These are phyloP conservation scores for Suillus subalutaceus DNA, from an alignment of 768 basidiomycete species.

Conservation along the genomic window DNA sequence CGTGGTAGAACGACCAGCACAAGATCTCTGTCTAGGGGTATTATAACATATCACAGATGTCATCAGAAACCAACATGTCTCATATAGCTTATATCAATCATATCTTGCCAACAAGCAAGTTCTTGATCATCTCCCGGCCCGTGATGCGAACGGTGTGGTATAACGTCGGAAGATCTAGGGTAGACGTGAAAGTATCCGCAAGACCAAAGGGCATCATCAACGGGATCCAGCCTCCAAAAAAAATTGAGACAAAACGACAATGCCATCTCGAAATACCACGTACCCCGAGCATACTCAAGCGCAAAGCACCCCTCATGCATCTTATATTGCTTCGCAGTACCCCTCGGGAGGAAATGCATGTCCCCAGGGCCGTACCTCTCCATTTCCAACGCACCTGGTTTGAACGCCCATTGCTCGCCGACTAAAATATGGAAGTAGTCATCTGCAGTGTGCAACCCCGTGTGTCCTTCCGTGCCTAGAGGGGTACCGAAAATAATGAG, in stretches of 20 bases:
- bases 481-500: slow-evolving; percentile 96
- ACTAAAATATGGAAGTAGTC: slow-evolving; percentile 97
- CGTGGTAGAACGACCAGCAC: background rate
- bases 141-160: slow-evolving; percentile 79
- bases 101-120: slow-evolving; percentile 86
- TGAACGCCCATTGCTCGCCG: slow-evolving; percentile 95
- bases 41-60: background rate
- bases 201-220: slow-evolving; percentile 95
- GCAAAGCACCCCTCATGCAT: slow-evolving; percentile 97
- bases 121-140: slow-evolving; percentile 79
- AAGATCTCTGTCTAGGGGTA: background rate
- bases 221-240: slow-evolving; percentile 89
- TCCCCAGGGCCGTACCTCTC: slow-evolving; percentile 85
- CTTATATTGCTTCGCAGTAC: slow-evolving; percentile 93
- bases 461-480: slow-evolving; percentile 95
- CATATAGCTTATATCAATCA: slow-evolving; percentile 43
- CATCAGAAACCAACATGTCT: background rate
- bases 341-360: slow-evolving; percentile 83
- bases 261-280: slow-evolving; percentile 22
- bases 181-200: slow-evolving; percentile 83
- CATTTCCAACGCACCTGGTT: slow-evolving; percentile 77
- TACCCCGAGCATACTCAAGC: slow-evolving; percentile 92
- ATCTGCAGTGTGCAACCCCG: slow-evolving; percentile 92
- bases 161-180: slow-evolving; percentile 83
- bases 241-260: slow-evolving; percentile 3